Evolutionary conservation across 352 stramenopile genomes (phyloP).

Genomic region (Plasmopara muralis): DNA sequence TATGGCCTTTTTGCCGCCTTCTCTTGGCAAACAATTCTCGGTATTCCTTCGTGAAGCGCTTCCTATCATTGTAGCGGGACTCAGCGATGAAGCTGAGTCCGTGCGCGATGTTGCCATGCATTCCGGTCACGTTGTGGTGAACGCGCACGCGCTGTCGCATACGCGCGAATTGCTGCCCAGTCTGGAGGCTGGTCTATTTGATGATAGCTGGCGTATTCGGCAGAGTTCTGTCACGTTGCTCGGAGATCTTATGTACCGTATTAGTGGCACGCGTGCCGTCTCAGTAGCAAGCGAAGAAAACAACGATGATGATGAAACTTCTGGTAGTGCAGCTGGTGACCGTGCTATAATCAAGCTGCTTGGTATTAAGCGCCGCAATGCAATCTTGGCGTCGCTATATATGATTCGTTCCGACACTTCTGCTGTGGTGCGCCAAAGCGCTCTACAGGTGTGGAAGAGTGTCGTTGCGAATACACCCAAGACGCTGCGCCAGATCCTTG

Average conservation of each 20-base stretch:
- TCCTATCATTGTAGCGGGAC: conserved; percentile 93
- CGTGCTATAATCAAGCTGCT: conserved; percentile 88
- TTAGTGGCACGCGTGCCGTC: conserved; percentile 94
- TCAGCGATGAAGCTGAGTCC: conserved; percentile 97
- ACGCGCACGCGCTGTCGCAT: conserved; percentile 94
- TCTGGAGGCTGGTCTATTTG: conserved; percentile 93
- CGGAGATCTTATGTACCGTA: conserved; percentile 94
- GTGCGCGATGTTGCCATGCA: conserved; percentile 97
- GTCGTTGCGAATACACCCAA: conserved; percentile 96
- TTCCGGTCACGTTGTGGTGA: conserved; percentile 97
- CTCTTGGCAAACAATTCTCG: conserved; percentile 90
- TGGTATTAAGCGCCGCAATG: conserved; percentile 91
- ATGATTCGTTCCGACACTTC: conserved; percentile 97
- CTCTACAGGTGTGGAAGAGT: conserved; percentile 99
- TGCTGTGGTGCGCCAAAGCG: conserved; percentile 93
- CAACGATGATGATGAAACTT: conserved; percentile 81
- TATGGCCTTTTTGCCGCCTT: conserved; percentile 97
- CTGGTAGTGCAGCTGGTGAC: conserved; percentile 74
- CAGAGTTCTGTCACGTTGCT: conserved; percentile 96
- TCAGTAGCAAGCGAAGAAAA: conserved; percentile 32
- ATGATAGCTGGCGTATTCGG: conserved; percentile 98
- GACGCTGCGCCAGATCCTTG: conserved; percentile 97
- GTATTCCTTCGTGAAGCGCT: conserved; percentile 92
- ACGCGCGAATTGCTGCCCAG: conserved; percentile 96
- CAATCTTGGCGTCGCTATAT: conserved; percentile 97